phyloP scores from a whole-genome alignment of 495 filamentous ascomycete species.

The Trichoderma virens region DNA sequence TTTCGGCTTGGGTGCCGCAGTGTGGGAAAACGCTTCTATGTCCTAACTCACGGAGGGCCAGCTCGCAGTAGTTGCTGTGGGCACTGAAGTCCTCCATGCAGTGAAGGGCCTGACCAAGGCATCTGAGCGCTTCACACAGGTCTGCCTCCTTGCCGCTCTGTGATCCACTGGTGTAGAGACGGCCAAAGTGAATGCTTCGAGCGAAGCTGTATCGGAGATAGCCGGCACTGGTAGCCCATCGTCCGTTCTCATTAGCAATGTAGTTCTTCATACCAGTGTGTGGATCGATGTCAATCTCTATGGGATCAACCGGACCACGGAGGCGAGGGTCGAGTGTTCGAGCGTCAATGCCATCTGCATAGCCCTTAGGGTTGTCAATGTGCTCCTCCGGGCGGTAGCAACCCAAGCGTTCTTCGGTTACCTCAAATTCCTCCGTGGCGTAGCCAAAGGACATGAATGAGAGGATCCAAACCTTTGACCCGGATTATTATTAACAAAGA shows the following conservation, averaged over 20 bases:
- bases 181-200: slow-evolving; percentile 81
- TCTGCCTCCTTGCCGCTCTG: slow-evolving; percentile 70
- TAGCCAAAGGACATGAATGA: slow-evolving; percentile 92
- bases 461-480: slow-evolving; percentile 60
- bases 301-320: slow-evolving; percentile 61
- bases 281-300: slow-evolving; percentile 76
- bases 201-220: slow-evolving; percentile 81
- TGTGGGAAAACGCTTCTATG: slow-evolving; percentile 79
- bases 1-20: slow-evolving; percentile 64
- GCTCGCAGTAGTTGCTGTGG: slow-evolving; percentile 90
- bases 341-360: slow-evolving; percentile 83
- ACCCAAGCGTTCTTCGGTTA: slow-evolving; percentile 83
- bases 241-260: slow-evolving; percentile 81
- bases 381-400: slow-evolving; percentile 94
- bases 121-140: slow-evolving; percentile 79
- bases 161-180: slow-evolving; percentile 71
- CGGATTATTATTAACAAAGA: slow-evolving; percentile 1
- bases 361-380: slow-evolving; percentile 85
- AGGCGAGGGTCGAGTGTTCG: slow-evolving; percentile 77
- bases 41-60: slow-evolving; percentile 78
- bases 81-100: slow-evolving; percentile 93
- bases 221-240: slow-evolving; percentile 81
- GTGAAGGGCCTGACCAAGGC: slow-evolving; percentile 84
- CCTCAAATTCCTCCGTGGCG: slow-evolving; percentile 95
- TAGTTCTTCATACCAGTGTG: slow-evolving; percentile 98